These are phyloP conservation scores for Sanghuangporus sanghuang DNA, from an alignment of 1,284 basidiomycete species.

Conservation along the genomic window DNA sequence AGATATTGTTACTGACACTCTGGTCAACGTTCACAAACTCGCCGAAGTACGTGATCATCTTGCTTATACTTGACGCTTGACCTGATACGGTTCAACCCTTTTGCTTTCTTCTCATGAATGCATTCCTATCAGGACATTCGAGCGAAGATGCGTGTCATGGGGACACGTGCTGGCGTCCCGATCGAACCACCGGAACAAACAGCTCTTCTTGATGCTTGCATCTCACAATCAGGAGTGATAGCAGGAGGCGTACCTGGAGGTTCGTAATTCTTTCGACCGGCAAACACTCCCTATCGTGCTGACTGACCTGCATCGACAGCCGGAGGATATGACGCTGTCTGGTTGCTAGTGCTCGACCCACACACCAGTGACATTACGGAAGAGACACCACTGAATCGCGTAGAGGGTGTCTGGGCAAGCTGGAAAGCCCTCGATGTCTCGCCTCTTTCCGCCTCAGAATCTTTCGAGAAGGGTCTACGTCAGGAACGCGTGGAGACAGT, in stretches of 20 bases:
- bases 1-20: slow-evolving; percentile 39
- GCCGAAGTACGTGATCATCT: slow-evolving; percentile 43
- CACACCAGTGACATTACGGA: slow-evolving; percentile 32
- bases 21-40: slow-evolving; percentile 49
- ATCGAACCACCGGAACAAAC: slow-evolving; percentile 94
- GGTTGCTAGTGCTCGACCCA: slow-evolving; percentile 80
- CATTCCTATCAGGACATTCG: slow-evolving; percentile 59
- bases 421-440: slow-evolving; percentile 75
- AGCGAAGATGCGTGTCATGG: slow-evolving; percentile 83
- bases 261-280: slow-evolving; percentile 30
- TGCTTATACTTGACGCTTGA: neutral
- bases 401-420: slow-evolving; percentile 73
- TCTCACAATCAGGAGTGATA: slow-evolving; percentile 76
- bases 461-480: slow-evolving; percentile 64
- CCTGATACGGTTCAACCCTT: neutral
- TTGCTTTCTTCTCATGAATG: neutral
- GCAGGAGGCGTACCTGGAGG: slow-evolving; percentile 97
- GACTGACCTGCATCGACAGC: slow-evolving; percentile 41
- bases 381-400: slow-evolving; percentile 31
- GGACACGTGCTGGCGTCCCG: slow-evolving; percentile 71
- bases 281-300: neutral
- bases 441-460: slow-evolving; percentile 75
- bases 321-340: slow-evolving; percentile 96
- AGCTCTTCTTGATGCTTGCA: slow-evolving; percentile 76
- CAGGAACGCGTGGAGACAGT: slow-evolving; percentile 60